Evolutionary conservation across 108 stramenopile species (phyloP).

Genomic region (Mediolabrus comicus): DNA sequence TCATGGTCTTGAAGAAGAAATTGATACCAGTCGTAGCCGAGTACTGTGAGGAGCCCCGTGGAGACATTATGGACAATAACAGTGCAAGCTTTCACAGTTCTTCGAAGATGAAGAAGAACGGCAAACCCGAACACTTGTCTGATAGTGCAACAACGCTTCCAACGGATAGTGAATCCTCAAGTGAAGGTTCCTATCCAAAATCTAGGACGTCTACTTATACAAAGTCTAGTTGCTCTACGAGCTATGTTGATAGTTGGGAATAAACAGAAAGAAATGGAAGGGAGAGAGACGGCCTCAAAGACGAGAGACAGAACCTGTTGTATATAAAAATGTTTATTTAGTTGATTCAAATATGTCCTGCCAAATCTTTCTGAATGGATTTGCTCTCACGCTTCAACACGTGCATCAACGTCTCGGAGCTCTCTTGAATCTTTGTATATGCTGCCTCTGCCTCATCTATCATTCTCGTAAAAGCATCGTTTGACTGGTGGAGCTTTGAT

Average conservation of each 20-base stretch:
- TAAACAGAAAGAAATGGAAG: background rate
- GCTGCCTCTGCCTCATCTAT: constrained; percentile 20
- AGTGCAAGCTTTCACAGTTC: background rate
- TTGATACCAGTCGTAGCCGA: constrained; percentile 13
- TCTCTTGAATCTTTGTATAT: constrained; percentile 85
- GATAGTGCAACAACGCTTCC: constrained; percentile 12
- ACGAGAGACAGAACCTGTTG: no score
- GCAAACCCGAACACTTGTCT: constrained; percentile 1
- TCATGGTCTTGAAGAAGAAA: constrained; percentile 68
- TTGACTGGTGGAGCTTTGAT: constrained; percentile 3
- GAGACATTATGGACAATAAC: background rate
- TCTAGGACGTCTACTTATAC: background rate
- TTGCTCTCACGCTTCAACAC: constrained; percentile 78
- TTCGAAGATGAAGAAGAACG: background rate
- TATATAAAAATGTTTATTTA: background rate
- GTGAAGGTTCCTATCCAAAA: constrained; percentile 4
- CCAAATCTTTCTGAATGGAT: no score
- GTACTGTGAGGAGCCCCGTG: constrained; percentile 1
- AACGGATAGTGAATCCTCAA: constrained; percentile 17
- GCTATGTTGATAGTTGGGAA: constrained; percentile 32
- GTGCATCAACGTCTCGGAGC: constrained; percentile 77
- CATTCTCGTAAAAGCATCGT: constrained; percentile 13
- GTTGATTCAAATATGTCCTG: no score
- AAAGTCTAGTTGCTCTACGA: constrained; percentile 15
- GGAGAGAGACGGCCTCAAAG: background rate